Conservation (phyloP, 1,139 yeast species). For the Insectozyma bohioensis region DNA sequence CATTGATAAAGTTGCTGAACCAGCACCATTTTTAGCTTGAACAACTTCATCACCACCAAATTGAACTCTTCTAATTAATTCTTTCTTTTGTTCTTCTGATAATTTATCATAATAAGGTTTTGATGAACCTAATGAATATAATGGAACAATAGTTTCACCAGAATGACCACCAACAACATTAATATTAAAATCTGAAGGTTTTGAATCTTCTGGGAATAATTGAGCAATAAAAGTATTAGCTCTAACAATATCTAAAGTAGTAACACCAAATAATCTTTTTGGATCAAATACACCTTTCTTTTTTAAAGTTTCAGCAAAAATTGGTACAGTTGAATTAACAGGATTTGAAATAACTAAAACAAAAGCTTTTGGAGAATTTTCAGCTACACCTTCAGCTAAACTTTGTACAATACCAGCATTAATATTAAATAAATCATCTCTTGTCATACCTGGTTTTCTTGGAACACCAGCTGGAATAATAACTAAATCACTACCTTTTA, state of each 20-base stretch:
- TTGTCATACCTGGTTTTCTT: slow-evolving; percentile 99
- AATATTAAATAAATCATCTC: slow-evolving; percentile 96
- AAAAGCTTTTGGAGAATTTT: slow-evolving; percentile 83
- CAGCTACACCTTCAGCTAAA: slow-evolving; percentile 86
- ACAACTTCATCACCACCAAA: slow-evolving; percentile 99
- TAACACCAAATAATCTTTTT: slow-evolving; percentile 91
- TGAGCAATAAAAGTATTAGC: slow-evolving; percentile 89
- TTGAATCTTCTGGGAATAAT: slow-evolving; percentile 47
- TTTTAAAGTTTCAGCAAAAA: slow-evolving; percentile 93
- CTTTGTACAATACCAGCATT: slow-evolving; percentile 95
- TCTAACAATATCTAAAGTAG: slow-evolving; percentile 93
- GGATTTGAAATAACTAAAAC: slow-evolving; percentile 92
- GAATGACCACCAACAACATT: slow-evolving; percentile 97
- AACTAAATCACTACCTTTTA: slow-evolving; percentile 81
- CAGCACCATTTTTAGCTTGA: slow-evolving; percentile 98
- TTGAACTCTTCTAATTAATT: slow-evolving; percentile 88
- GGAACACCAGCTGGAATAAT: slow-evolving; percentile 99
- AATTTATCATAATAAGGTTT: slow-evolving; percentile 48
- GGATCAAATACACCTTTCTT: slow-evolving; percentile 87
- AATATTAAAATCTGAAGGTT: slow-evolving; percentile 72
- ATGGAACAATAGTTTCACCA: slow-evolving; percentile 96
- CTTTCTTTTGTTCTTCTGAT: slow-evolving; percentile 58
- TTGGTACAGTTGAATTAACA: slow-evolving; percentile 97
- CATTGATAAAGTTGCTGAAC: slow-evolving; percentile 98
- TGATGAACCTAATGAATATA: slow-evolving; percentile 61